phyloP scores from a whole-genome alignment of 2,329 filamentous ascomycete species.

The Alternaria gansuensis region DNA sequence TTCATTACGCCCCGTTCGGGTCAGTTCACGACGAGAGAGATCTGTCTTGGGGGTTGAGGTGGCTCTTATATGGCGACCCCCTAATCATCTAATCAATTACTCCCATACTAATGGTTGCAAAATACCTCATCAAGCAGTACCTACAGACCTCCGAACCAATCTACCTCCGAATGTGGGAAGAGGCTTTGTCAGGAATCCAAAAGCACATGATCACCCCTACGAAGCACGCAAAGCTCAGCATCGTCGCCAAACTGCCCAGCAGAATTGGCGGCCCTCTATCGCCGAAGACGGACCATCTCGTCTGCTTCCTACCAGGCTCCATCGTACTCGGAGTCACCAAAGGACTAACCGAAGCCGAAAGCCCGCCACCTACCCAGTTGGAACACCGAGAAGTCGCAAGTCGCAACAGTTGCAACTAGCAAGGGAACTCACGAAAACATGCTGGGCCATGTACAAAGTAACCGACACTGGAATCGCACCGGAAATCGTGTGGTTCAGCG shows the following conservation, averaged over 20 bases:
- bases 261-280: not conserved
- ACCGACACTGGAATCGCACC: not conserved
- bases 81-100: too few relatives aligned
- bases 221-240: conserved; percentile 1
- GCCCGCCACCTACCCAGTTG: not conserved
- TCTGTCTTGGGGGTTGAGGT: not conserved
- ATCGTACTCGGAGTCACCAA: not conserved
- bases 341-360: not conserved
- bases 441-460: not conserved
- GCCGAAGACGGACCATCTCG: not conserved
- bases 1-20: not conserved
- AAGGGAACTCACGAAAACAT: not conserved
- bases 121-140: conserved; percentile 1
- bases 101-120: not conserved
- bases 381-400: not conserved
- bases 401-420: not conserved
- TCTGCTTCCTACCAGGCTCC: not conserved
- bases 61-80: not conserved
- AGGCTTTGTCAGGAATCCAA: not conserved
- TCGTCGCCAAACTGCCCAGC: not conserved
- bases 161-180: not conserved
- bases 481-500: not conserved
- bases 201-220: not conserved
- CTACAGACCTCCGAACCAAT: not conserved
- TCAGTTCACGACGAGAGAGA: not conserved